Evolutionary conservation across 257 asterid genomes (phyloP).

Genomic region (Salvia rosmarinus): DNA sequence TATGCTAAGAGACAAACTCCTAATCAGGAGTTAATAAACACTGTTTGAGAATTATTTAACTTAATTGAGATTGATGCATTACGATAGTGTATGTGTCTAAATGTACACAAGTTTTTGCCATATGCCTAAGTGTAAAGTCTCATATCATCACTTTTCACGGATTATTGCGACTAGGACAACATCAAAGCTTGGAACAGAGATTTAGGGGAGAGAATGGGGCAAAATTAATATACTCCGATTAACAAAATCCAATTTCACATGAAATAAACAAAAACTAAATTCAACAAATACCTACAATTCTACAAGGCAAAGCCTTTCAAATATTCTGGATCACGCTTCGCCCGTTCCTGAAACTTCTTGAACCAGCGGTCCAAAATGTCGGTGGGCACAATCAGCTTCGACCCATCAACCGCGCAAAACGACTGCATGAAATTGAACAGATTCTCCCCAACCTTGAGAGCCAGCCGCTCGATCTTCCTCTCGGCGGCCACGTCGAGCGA

Average conservation of each 20-base stretch:
- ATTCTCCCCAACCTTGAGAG: slow-evolving; percentile 92
- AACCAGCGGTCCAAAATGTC: slow-evolving; percentile 96
- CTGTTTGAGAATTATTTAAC: too few species aligned
- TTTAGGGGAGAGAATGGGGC: too few species aligned
- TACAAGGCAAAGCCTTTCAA: slow-evolving; percentile 80
- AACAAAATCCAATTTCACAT: neutral
- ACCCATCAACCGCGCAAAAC: slow-evolving; percentile 90
- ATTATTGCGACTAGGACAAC: too few species aligned
- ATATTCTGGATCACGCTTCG: slow-evolving; percentile 89
- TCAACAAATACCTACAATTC: slow-evolving; percentile 36
- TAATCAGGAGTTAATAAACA: too few species aligned
- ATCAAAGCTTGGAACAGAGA: neutral
- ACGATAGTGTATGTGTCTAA: too few species aligned
- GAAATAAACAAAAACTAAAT: neutral
- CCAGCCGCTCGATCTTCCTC: slow-evolving; percentile 87
- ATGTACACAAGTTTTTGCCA: too few species aligned
- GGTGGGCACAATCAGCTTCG: slow-evolving; percentile 89
- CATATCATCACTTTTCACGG: too few species aligned
- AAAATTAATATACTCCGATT: neutral
- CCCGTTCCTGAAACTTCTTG: slow-evolving; percentile 93
- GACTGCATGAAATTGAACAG: slow-evolving; percentile 96
- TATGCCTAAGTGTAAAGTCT: neutral
- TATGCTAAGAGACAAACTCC: too few species aligned
- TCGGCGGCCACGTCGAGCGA: slow-evolving; percentile 88
- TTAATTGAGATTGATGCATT: too few species aligned